Base-by-base conservation (phyloP, 2,329 filamentous ascomycete genomes). In the Keithomyces neogunnii region DNA sequence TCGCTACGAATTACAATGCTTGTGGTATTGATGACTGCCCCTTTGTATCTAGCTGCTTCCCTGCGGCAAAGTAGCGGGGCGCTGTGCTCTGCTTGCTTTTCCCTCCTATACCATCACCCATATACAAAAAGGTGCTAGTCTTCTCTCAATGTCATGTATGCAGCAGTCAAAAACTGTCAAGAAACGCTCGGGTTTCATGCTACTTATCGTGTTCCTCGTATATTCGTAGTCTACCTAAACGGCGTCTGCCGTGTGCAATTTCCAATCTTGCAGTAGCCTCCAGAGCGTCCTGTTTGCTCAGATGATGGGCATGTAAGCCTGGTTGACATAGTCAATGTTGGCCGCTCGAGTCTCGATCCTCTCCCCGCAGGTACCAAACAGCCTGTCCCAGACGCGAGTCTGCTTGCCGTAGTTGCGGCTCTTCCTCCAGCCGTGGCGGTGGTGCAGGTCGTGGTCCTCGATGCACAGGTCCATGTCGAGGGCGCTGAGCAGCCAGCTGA, bases 391-490 rank as follows among this genome's bases (percentile, higher is more conserved):
- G 3, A 69, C 50, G 4, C 63, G 56, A 1, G 48, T 51, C 48
- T 53, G 51, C 48, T 53, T 53, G 29, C 51, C 51, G 30, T 53
- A 53, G 40, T 69, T 69, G 47, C 62, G 58, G 45, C 65, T 69
- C 53, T 58, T 63, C 46, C 62, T 66, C 66, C 65, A 70, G 5
- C 67, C 67, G 50, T 62, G 60, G 4, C 67, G 62, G 49, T 70
- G 67, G 49, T 70, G 67, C 13, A 70, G 54, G 51, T 70, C 67
- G 47, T 70, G 66, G 40, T 74, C 71, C 56, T 74, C 71, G 31
- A 72, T 65, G 2, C 67, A 58, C 4, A 74, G 59, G 33, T 73
- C 70, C 45, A 54, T 53, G 31, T 65, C 57, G 4, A 71, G 55
- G 4, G 60, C 47, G 46, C 59, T 57, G 13, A 73, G 55, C 1